Conservation (phyloP, 116 monocot species). For the Phalaenopsis hybrid region DNA sequence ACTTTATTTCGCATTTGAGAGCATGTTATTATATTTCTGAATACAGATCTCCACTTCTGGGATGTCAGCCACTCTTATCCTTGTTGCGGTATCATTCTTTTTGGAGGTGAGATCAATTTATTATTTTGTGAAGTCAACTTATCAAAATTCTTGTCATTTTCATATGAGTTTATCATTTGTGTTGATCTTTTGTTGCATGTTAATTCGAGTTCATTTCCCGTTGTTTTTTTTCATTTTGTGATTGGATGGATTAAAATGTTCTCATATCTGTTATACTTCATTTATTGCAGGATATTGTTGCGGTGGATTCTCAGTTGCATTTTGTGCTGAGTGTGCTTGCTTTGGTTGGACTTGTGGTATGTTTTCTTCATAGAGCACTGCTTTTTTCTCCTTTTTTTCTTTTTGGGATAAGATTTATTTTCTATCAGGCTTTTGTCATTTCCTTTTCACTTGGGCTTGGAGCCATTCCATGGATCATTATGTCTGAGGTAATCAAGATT, state of each 20-base stretch:
- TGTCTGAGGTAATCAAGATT: constrained; percentile 72
- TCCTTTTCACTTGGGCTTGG: constrained; percentile 54
- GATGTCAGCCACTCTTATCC: constrained; percentile 71
- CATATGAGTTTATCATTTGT: not conserved
- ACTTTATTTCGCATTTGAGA: not conserved
- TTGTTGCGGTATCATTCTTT: constrained; percentile 73
- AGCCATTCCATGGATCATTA: constrained; percentile 68
- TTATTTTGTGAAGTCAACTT: not conserved
- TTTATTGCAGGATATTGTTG: constrained; percentile 44
- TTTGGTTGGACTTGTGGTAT: constrained; percentile 86
- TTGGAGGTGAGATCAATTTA: constrained; percentile 48
- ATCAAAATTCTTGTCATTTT: not conserved
- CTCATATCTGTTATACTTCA: constrained; percentile 2
- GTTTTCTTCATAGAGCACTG: constrained; percentile 7
- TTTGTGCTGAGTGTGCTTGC: constrained; percentile 58
- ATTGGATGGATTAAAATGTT: not conserved
- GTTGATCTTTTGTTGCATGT: not conserved
- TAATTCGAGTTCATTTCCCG: not conserved
- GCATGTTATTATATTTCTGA: not conserved
- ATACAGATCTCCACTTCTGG: constrained; percentile 66
- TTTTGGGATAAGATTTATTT: not conserved
- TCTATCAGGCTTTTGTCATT: constrained; percentile 54
- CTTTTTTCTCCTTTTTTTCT: not conserved
- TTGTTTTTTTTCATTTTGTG: not conserved
- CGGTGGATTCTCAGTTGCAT: constrained; percentile 42